phyloP scores from a whole-genome alignment of 1,284 basidiomycete species.

The Boletus sp. region DNA sequence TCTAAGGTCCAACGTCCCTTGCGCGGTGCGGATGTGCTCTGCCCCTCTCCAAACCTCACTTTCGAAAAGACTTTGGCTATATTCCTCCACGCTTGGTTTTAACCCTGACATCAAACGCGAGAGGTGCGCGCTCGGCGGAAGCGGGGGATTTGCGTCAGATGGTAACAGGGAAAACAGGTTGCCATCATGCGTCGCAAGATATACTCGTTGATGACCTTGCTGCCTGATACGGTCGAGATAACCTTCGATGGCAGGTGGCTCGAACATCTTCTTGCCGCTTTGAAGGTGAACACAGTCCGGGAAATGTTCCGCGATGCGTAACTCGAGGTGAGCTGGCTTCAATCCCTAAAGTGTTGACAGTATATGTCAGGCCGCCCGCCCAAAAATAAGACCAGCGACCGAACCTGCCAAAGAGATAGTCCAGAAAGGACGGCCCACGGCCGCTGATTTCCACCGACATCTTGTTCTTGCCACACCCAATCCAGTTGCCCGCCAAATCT shows the following conservation, averaged over 20 bases:
- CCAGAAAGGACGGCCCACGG: conserved; percentile 74
- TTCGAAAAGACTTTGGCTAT: conserved; percentile 40
- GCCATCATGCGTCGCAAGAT: conserved; percentile 71
- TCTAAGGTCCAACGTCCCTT: conserved; percentile 66
- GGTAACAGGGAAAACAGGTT: conserved; percentile 61
- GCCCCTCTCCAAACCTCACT: conserved; percentile 60
- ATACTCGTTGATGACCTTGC: conserved; percentile 58
- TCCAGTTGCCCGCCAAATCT: conserved; percentile 66
- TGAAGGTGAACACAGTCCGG: conserved; percentile 52
- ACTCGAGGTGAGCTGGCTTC: conserved; percentile 59
- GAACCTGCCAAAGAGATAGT: conserved; percentile 62
- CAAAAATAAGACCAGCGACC: not conserved
- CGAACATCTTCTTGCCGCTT: conserved; percentile 52
- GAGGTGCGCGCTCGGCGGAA: conserved; percentile 53
- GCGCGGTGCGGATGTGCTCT: conserved; percentile 63
- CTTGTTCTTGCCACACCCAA: conserved; percentile 73
- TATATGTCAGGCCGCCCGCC: conserved; percentile 9
- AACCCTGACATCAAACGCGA: conserved; percentile 27
- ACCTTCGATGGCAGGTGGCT: conserved; percentile 78
- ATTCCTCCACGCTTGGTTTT: conserved; percentile 23
- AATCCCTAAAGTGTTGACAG: conserved; percentile 37
- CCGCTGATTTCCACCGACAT: conserved; percentile 58
- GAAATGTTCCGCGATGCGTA: conserved; percentile 66
- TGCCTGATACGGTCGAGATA: conserved; percentile 69
- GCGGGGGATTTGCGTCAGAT: conserved; percentile 60